phyloP scores from a whole-genome alignment of 768 basidiomycete species.

The Cyclocybe aegerita region DNA sequence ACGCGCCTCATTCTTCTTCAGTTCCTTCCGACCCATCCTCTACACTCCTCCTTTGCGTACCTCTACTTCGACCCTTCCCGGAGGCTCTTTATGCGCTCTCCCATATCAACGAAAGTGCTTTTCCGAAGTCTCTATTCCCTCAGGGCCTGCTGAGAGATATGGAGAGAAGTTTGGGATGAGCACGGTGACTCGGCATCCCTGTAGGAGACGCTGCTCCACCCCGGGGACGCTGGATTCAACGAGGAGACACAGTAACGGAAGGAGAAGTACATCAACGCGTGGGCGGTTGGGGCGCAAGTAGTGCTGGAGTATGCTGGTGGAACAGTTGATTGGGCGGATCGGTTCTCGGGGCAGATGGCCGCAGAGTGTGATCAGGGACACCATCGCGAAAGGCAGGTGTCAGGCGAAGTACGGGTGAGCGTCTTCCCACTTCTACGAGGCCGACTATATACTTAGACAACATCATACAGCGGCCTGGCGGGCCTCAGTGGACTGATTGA shows the following conservation, averaged over 20 bases:
- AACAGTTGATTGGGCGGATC: constrained; percentile 29
- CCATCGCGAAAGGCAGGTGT: constrained; percentile 25
- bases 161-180: constrained; percentile 24
- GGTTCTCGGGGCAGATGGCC: constrained; percentile 42
- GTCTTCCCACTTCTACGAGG: not conserved
- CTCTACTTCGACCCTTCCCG: constrained; percentile 24
- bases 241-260: too few relatives aligned
- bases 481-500: constrained; percentile 40
- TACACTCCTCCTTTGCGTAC: constrained; percentile 16
- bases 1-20: too few relatives aligned
- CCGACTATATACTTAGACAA: not conserved
- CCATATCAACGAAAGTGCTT: constrained; percentile 28
- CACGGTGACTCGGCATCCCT: constrained; percentile 32
- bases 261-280: constrained; percentile 17
- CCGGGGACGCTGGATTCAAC: too few relatives aligned
- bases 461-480: constrained; percentile 27
- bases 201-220: constrained; percentile 30
- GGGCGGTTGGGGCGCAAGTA: constrained; percentile 16
- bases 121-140: constrained; percentile 16
- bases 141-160: constrained; percentile 29
- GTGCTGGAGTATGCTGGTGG: constrained; percentile 30
- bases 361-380: constrained; percentile 32
- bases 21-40: not conserved
- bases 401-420: constrained; percentile 19
- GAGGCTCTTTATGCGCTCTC: constrained; percentile 36